Evolutionary conservation across 495 filamentous ascomycete genomes (phyloP), one percentile per base, ranked within the genome.

Genomic region (Aspergillus hancockii): DNA sequence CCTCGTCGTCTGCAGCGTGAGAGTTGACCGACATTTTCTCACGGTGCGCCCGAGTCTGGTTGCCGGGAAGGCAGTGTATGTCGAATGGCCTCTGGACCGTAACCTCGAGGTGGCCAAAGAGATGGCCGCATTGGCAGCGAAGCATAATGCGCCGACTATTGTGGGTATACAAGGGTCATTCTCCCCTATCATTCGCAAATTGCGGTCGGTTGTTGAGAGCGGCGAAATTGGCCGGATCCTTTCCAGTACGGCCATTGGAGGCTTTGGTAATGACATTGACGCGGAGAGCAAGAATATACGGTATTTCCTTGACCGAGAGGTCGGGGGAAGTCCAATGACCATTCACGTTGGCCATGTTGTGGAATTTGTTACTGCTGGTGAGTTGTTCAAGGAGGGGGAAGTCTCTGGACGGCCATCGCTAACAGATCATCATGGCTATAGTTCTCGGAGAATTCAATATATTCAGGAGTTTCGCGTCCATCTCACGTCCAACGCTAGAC

Each of bases 51-150:
- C 82, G 1, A 76, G 73, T 14, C 47, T 89, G 9, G 55, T 67
- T 18, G 82, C 82, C 0, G 82, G 83, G n/a, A 88, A 88, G 63
- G 68, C 74, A 32, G 80, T 82, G 13, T 87, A 72, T 54, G 73
- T 82, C 23, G 86, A 89, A 64, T 88, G 86, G 86, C 76, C 77
- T 2, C 61, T 81, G 3, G 75, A 62, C 0, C 54, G 63, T 46
- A 75, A 72, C 49, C 28, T 58, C 43, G 40, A 58, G 25, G 34
- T 49, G 9, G 32, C 45, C 14, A 23, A 41, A 1, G 55, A 55
- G 52, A 54, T 61, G 34, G 34, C 46, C 10, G n/a, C 58, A 0
- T 45, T 52, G 23, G 52, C 52, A 4, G 32, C 45, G 6, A 31
- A 31, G 1, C 53, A 54, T 12, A 21, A 54, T 25, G 52, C 53